Percentiles rank a stretch among this genome's conserved stretches.
Conservation (phyloP, 768 basidiomycete species). For the Leccinellum albellum region DNA sequence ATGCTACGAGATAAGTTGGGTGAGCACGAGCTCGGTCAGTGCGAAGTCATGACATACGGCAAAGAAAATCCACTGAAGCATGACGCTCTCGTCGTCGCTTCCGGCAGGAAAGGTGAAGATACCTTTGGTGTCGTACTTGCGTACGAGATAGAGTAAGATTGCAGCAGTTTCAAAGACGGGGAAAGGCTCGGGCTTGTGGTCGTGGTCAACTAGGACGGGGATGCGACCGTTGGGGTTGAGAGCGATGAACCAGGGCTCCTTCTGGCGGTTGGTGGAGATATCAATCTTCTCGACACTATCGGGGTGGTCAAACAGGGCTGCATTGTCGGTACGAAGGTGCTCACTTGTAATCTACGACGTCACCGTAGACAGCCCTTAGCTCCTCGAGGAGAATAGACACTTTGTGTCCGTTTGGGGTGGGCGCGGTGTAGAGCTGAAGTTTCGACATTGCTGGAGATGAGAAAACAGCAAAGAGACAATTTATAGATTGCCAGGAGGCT, state of each 20-base stretch:
- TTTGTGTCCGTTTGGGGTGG: constrained; percentile 60
- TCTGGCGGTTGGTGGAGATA: constrained; percentile 67
- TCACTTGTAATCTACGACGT: constrained; percentile 48
- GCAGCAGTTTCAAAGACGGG: constrained; percentile 74
- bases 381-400: constrained; percentile 59
- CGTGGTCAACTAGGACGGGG: constrained; percentile 60
- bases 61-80: constrained; percentile 87
- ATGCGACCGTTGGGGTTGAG: constrained; percentile 74
- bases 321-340: background rate
- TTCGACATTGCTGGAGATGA: constrained; percentile 17
- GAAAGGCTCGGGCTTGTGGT: constrained; percentile 51
- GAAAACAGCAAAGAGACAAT: background rate
- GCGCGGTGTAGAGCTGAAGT: constrained; percentile 33
- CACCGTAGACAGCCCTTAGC: constrained; percentile 50
- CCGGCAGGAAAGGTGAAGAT: constrained; percentile 65
- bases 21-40: background rate
- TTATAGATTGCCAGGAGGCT: constrained; percentile 12
- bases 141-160: constrained; percentile 77
- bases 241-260: constrained; percentile 75
- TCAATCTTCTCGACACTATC: constrained; percentile 50
- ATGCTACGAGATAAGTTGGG: constrained; percentile 41
- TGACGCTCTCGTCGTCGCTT: constrained; percentile 60
- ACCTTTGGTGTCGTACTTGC: constrained; percentile 76
- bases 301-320: background rate
- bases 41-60: constrained; percentile 39